Conservation (phyloP, 2,329 filamentous ascomycete genomes). For the Phoma sp. region DNA sequence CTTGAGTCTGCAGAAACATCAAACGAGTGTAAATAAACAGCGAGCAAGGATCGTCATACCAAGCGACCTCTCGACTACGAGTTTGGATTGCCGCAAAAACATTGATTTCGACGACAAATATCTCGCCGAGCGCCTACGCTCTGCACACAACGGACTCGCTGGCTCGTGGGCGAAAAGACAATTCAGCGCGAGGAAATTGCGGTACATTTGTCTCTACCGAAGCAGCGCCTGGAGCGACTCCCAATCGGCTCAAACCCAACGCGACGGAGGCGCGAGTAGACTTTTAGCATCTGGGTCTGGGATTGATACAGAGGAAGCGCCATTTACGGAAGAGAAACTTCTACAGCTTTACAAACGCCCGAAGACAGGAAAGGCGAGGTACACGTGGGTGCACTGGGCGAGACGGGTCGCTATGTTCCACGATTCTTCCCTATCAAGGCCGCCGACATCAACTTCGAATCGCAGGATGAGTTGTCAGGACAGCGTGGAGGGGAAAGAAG, state of each 20-base stretch:
- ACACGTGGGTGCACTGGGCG: slow-evolving; percentile 56
- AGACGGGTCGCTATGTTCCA: slow-evolving; percentile 38
- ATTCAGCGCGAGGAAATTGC: slow-evolving; percentile 32
- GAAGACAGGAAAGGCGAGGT: slow-evolving; percentile 43
- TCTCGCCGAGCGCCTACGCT: slow-evolving; percentile 29
- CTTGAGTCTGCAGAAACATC: slow-evolving; percentile 21
- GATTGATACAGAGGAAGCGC: slow-evolving; percentile 7
- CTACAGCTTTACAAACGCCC: slow-evolving; percentile 47
- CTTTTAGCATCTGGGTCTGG: slow-evolving; percentile 26
- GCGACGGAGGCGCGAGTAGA: not conserved
- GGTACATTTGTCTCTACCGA: slow-evolving; percentile 27
- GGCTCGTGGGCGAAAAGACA: slow-evolving; percentile 29
- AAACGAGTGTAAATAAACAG: not conserved
- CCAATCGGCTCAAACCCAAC: not conserved
- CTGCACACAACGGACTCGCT: slow-evolving; percentile 26
- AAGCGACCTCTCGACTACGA: slow-evolving; percentile 21
- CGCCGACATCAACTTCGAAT: not conserved
- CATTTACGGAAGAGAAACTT: slow-evolving; percentile 51
- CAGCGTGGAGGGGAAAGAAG: slow-evolving; percentile 12
- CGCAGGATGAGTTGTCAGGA: not conserved
- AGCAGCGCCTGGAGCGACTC: slow-evolving; percentile 29
- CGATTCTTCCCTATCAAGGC: not conserved
- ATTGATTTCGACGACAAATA: slow-evolving; percentile 40
- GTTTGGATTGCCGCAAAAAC: slow-evolving; percentile 19
- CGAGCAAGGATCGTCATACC: slow-evolving; percentile 11